A percentile compares a stretch with the other conserved stretches of the same genome.
These are phyloP conservation scores for Puccinia hordei DNA, from an alignment of 1,284 basidiomycete species.

Conservation along the genomic window DNA sequence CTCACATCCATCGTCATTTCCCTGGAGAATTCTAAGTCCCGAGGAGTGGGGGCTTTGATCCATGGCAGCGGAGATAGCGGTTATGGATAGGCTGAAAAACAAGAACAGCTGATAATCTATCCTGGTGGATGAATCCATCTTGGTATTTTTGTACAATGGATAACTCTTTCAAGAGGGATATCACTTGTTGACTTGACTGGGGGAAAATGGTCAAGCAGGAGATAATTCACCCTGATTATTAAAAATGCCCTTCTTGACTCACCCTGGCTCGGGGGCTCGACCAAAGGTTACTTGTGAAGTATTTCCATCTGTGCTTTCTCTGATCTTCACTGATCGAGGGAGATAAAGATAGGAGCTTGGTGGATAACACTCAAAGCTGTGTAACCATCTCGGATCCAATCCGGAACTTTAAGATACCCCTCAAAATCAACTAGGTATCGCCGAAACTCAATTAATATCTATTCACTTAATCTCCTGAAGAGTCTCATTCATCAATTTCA, in stretches of 20 bases:
- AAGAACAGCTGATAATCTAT: too few relatives aligned
- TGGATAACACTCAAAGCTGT: not conserved
- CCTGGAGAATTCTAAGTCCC: constrained; percentile 41
- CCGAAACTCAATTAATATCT: too few relatives aligned
- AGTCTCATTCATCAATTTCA: too few relatives aligned
- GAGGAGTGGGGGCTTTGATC: not conserved
- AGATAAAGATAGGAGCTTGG: not conserved
- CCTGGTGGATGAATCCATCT: too few relatives aligned
- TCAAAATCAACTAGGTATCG: too few relatives aligned
- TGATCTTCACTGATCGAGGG: not conserved
- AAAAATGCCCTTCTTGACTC: not conserved
- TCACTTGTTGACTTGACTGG: too few relatives aligned
- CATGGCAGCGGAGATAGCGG: not conserved
- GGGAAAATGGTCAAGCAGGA: too few relatives aligned
- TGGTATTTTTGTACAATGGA: too few relatives aligned
- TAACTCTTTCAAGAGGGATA: too few relatives aligned
- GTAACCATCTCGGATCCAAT: not conserved
- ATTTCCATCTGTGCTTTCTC: not conserved
- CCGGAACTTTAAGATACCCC: not conserved
- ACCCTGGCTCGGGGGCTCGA: not conserved
- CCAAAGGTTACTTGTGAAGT: not conserved
- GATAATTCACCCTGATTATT: not conserved
- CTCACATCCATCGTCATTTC: constrained; percentile 50
- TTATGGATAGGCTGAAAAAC: not conserved
- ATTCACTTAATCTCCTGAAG: too few relatives aligned